Conservation (phyloP, 164 flowering plant species). For the Nymphaea thermarum region DNA sequence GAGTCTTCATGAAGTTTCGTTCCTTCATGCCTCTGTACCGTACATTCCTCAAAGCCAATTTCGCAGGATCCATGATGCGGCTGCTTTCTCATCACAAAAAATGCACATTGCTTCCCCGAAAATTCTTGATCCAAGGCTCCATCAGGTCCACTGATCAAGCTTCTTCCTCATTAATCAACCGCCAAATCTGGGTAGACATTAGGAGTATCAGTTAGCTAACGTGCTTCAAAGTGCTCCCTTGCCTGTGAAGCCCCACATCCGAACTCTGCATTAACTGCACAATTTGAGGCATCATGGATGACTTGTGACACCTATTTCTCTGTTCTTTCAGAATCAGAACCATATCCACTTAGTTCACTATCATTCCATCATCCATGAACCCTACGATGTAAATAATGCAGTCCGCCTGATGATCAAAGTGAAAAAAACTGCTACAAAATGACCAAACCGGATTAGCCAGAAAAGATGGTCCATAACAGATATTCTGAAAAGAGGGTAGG, state of each 20-base stretch:
- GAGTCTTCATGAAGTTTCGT: too few relatives aligned
- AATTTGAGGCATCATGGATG: not conserved
- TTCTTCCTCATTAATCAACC: slow-evolving; percentile 34
- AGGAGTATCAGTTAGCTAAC: slow-evolving; percentile 41
- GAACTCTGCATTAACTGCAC: not conserved
- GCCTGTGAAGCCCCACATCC: not conserved
- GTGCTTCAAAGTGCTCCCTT: slow-evolving; percentile 21
- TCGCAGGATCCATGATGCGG: not conserved
- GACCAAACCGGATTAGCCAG: not conserved
- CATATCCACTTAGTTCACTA: not conserved
- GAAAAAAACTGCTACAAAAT: not conserved
- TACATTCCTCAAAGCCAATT: too few relatives aligned
- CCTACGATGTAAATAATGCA: not conserved
- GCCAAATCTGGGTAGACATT: slow-evolving; percentile 37
- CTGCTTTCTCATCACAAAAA: slow-evolving; percentile 14
- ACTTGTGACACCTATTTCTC: not conserved
- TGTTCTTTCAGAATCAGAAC: not conserved
- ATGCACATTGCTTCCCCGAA: slow-evolving; percentile 36
- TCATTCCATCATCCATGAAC: not conserved
- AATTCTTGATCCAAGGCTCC: slow-evolving; percentile 78
- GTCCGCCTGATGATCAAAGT: not conserved
- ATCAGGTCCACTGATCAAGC: slow-evolving; percentile 50
- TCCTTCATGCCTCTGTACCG: too few relatives aligned
- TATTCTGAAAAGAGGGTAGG: not conserved
- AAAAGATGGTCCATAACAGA: too few relatives aligned